Base-by-base conservation (phyloP, 2,329 filamentous ascomycete genomes). In the Chaetomium globosum region DNA sequence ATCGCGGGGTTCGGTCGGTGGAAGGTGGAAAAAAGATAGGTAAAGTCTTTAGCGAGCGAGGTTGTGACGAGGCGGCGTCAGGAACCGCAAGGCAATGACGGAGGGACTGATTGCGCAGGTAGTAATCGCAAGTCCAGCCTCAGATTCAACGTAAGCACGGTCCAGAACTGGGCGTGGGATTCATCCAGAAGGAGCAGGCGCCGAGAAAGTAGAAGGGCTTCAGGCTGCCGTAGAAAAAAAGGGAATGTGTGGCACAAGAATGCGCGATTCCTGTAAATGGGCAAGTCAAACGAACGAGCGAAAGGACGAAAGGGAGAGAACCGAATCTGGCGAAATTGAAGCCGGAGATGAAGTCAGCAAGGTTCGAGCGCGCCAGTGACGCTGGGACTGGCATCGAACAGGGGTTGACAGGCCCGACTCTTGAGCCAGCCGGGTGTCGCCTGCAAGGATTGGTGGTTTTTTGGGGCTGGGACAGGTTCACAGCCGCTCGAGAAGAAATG, bases 331-430 rank as follows among this genome's bases (percentile, higher is more conserved):
- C 57, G 65, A 67, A 69, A 71, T 66, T 68, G 66, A 67, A 63
- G 70, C 53, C 68, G 68, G 68, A 71, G 69, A 71, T 71, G 70
- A 71, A 70, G 69, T 71, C 70, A 71, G 66, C 57, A 57, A 65
- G 59, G 67, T 65, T 46, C 60, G 36, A 62, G 59, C 64, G 64
- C 68, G 61, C 65, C 65, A 65, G 43, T 65, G 31, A 58, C 64
- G 53, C 46, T 33, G 43, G 59, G 46, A 30, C 49, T 55, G 55
- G 59, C 56, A 62, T 54, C 53, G 49, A 60, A 59, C 58, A 55
- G 63, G 60, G 65, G 52, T 56, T 33, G 52, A 59, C 62, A 63
- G 43, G 49, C 59, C 26, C 31, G 51, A 58, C 52, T 33, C 43
- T 60, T n/a, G n/a, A 30, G 49, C 53, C 31, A 23, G 30, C 28